phyloP scores from a whole-genome alignment of 345 rosid genomes.

The Crucihimalaya himalaica region DNA sequence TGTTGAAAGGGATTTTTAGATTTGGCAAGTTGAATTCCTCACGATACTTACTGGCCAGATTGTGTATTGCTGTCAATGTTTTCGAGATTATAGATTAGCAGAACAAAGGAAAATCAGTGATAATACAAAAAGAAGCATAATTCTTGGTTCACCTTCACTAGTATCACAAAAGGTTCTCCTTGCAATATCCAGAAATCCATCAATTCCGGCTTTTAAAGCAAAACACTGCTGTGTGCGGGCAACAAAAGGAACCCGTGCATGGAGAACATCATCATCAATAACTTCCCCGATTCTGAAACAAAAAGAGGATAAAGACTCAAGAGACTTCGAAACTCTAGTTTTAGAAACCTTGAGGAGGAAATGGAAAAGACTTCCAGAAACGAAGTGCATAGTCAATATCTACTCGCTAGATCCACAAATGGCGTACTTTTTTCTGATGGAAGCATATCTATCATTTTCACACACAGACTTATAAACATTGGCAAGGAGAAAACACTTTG shows the following conservation, averaged over 20 bases:
- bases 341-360: constrained; percentile 16
- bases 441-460: constrained; percentile 73
- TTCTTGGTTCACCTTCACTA: constrained; percentile 73
- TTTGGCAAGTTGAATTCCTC: constrained; percentile 85
- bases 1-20: constrained; percentile 95
- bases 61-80: constrained; percentile 75
- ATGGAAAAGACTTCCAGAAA: constrained; percentile 11
- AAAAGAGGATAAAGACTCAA: constrained; percentile 24
- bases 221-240: constrained; percentile 99
- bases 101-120: constrained; percentile 1
- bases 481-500: constrained; percentile 81
- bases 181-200: constrained; percentile 91
- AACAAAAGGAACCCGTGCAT: constrained; percentile 90
- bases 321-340: constrained; percentile 1
- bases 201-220: constrained; percentile 94
- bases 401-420: constrained; percentile 24
- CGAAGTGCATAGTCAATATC: constrained; percentile 1
- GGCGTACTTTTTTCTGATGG: constrained; percentile 76
- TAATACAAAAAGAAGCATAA: constrained; percentile 26
- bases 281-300: constrained; percentile 78
- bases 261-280: constrained; percentile 94
- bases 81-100: constrained; percentile 24
- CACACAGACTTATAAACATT: constrained; percentile 74
- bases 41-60: constrained; percentile 84
- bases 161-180: constrained; percentile 94